Evolutionary conservation across 2,329 filamentous ascomycete species (phyloP).

Genomic region (Sporothrix inflata): DNA sequence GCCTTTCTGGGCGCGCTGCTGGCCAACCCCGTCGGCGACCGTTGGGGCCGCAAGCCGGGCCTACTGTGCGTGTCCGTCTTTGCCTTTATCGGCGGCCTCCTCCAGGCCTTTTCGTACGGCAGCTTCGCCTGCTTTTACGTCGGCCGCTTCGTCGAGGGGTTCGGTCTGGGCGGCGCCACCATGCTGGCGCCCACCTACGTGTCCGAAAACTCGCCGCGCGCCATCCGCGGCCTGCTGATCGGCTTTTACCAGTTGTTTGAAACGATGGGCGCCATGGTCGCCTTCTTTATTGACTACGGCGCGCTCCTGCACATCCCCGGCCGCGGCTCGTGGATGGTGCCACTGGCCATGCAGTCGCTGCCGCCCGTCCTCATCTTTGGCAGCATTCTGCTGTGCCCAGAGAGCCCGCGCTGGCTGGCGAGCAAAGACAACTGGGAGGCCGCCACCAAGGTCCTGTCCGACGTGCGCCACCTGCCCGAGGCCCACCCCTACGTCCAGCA

Average conservation of each 20-base stretch:
- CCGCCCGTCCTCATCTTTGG: conserved; percentile 57
- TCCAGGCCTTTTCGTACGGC: conserved; percentile 42
- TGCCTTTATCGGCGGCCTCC: conserved; percentile 39
- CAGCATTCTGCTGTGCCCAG: conserved; percentile 61
- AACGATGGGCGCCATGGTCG: conserved; percentile 54
- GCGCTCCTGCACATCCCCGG: conserved; percentile 47
- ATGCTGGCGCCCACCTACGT: conserved; percentile 65
- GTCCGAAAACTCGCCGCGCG: conserved; percentile 61
- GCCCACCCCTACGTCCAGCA: conserved; percentile 45
- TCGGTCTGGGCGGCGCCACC: conserved; percentile 55
- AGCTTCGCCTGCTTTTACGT: conserved; percentile 39
- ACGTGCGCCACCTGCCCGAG: conserved; percentile 42
- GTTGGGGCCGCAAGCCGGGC: conserved; percentile 40
- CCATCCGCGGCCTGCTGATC: conserved; percentile 61
- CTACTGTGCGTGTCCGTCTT: conserved; percentile 39
- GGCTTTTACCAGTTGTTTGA: conserved; percentile 65
- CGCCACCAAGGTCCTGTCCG: conserved; percentile 39
- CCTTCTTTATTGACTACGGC: conserved; percentile 60
- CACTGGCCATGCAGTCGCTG: conserved; percentile 59
- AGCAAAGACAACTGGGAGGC: conserved; percentile 61
- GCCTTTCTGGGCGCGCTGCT: conserved; percentile 36
- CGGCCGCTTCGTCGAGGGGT: conserved; percentile 54
- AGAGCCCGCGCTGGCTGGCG: conserved; percentile 64
- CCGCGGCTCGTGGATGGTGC: conserved; percentile 58
- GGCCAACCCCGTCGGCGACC: conserved; percentile 39